Conservation (phyloP, 2,329 filamentous ascomycete genomes). For the Westerdykella ornata region DNA sequence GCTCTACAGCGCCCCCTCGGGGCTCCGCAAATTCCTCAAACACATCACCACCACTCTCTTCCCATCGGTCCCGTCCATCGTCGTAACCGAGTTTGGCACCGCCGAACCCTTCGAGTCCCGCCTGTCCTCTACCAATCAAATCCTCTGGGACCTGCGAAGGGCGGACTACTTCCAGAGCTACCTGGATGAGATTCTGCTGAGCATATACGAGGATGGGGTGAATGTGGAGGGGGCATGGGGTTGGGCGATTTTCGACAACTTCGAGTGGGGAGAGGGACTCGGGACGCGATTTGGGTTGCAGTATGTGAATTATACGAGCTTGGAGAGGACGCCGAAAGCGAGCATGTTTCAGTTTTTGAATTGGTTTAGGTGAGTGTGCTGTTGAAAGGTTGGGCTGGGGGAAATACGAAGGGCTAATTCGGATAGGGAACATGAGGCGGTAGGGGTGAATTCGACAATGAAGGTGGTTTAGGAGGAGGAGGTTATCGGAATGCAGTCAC, state of each 20-base stretch:
- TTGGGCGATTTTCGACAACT: conserved; percentile 41
- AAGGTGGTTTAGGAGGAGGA: conserved; percentile 7
- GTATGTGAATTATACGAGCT: conserved; percentile 39
- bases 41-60: conserved; percentile 41
- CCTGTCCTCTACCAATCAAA: conserved; percentile 23
- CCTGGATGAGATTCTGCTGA: conserved; percentile 38
- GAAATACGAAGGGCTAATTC: not conserved
- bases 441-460: conserved; percentile 23
- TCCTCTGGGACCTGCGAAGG: conserved; percentile 38
- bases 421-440: conserved; percentile 17
- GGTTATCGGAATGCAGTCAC: not conserved
- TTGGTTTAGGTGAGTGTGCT: conserved; percentile 32
- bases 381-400: not conserved
- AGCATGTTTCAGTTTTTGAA: conserved; percentile 40
- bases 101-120: conserved; percentile 38
- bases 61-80: conserved; percentile 38
- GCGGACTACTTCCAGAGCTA: conserved; percentile 41
- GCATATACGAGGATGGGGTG: conserved; percentile 35
- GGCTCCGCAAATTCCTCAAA: conserved; percentile 39
- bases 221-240: conserved; percentile 41
- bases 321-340: conserved; percentile 40
- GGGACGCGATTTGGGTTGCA: conserved; percentile 39
- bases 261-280: conserved; percentile 38
- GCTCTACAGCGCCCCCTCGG: conserved; percentile 38
- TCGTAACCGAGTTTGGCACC: conserved; percentile 40